Base-by-base conservation (phyloP, 345 rosid genomes). In the Noccaea caerulescens region DNA sequence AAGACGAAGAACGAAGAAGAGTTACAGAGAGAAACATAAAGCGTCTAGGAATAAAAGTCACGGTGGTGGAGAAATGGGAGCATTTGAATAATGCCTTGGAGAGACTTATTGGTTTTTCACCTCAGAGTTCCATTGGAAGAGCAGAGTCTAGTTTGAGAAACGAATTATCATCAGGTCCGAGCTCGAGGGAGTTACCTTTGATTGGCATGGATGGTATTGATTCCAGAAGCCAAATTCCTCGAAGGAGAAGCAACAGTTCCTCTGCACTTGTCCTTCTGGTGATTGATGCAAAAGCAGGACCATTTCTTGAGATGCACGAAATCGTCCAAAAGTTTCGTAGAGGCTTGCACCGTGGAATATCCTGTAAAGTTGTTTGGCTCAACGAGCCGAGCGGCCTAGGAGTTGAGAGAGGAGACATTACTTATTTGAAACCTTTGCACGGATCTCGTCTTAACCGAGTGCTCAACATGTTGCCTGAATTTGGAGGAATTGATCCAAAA, bases 341-440 rank as follows among this genome's bases (percentile, higher is more conserved):
- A 69, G 75, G 80, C 10, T 73, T 85, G 66, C 27, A 39, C 37
- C 75, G 67, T 5, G 47, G 57, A 39, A 18, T 51, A 52, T 37
- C 36, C 8, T 86, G 81, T 67, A 84, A 77, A 80, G 90, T 89
- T 13, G 85, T 92, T 49, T 92, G 98, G 98, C 70, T 92, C 20
- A 87, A 82, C 46, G 85, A 77, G 44, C 84, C 88, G 4, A 44
- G 5, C 4, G 47, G 58, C 49, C 61, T 30, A 5, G 68, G n/a
- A 51, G 50, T 37, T 45, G 69, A 68, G 46, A 68, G 64, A 60
- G 69, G 78, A 8, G 84, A 81, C 5, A 39, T 90, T 57, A 10
- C 73, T 57, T 52, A 14, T 13, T 23, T 69, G 3, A 82, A 82
- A 53, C 94, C 98, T 6, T 85, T 93, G 59, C 97, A 93, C 14